Evolutionary conservation across 768 basidiomycete species (phyloP), one percentile per base, ranked within the genome.

Genomic region (Postia placenta): DNA sequence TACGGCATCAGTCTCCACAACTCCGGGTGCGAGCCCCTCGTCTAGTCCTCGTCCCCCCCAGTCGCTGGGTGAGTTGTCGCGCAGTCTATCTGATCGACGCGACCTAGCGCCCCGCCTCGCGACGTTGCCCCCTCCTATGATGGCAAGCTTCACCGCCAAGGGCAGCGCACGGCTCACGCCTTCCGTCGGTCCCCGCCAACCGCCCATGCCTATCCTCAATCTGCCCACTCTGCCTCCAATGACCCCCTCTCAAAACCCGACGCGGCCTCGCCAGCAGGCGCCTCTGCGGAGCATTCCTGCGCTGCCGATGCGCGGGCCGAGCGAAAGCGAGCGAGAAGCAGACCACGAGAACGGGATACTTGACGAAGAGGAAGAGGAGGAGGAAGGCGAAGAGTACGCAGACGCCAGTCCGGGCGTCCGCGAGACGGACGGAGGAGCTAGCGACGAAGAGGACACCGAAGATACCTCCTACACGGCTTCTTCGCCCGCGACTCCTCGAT

Each of bases 211-310:
- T 2, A 56, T 79, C 40, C 59, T 75, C 15, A 74, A 72, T 57
- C 65, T 84, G 3, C 82, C 82, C 3, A 67, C 68, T 17, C 63
- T 80, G 11, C 72, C 73, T 5, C 57, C 65, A 5, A 59, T 67
- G 5, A 54, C 59, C 3, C 52, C 60, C 39, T 27, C 52, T 5
- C 58, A 51, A 46, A 55, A 50, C 45, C 57, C 53, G 17, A 48
- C 51, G 11, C 59, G 56, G 39, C 47, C 53, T 5, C 56, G 57
- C 30, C 60, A 63, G 43, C 52, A 35, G 15, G 58, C 58, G 11
- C 69, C 74, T 11, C 61, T 81, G 53, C 67, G 71, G 40, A 77
- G 68, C 50, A 77, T 83, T 67, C 83, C 83, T 26, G 79, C 75
- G 23, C 60, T 82, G 42, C 69, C 71, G 15, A 67, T 71, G 58